Percentiles rank a stretch among this genome's conserved stretches.
phyloP scores from a whole-genome alignment of 2,329 filamentous ascomycete genomes.

The Fusarium mangiferae region DNA sequence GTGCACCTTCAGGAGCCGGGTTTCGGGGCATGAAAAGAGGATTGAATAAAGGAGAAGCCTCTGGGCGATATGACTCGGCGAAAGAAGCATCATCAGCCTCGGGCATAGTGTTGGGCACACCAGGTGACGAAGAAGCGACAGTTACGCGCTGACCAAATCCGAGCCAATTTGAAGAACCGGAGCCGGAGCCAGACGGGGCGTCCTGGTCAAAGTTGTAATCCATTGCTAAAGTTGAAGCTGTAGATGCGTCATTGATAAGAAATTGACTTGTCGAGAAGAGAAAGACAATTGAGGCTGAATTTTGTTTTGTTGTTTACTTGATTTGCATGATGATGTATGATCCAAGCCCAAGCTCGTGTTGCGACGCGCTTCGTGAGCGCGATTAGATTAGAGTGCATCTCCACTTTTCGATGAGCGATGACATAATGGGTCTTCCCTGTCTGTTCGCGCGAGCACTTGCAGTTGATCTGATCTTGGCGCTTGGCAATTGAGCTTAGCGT shows the following conservation, averaged over 20 bases:
- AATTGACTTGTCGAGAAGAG: background rate
- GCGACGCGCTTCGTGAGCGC: conserved; percentile 11
- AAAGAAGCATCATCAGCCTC: conserved; percentile 37
- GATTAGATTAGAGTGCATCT: background rate
- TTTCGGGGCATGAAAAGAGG: conserved; percentile 18
- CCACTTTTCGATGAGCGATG: background rate
- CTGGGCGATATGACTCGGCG: conserved; percentile 41
- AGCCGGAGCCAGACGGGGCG: conserved; percentile 20
- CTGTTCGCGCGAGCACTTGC: conserved; percentile 13
- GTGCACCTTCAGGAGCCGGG: conserved; percentile 9
- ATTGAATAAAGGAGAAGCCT: conserved; percentile 40
- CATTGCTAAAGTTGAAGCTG: conserved; percentile 17
- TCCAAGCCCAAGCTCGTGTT: background rate
- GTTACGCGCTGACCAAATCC: conserved; percentile 30
- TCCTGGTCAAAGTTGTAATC: conserved; percentile 33
- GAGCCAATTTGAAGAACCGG: conserved; percentile 32
- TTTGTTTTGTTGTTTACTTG: conserved; percentile 23
- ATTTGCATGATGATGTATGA: conserved; percentile 18
- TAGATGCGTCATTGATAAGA: background rate
- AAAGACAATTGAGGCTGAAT: background rate
- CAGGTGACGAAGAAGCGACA: conserved; percentile 32
- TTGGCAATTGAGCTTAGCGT: conserved; percentile 23
- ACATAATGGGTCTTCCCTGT: conserved; percentile 5
- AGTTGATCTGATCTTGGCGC: conserved; percentile 21
- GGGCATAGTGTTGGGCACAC: conserved; percentile 17